A percentile compares a stretch with the other conserved stretches of the same genome.
These are phyloP conservation scores for sweet orange (Citrus sinensis) DNA, from an alignment of 345 rosid genomes.

Conservation along the genomic window DVS_A1.0 CM039166.1:16934001-16934500, in stretches of 20 bases:
- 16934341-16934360: too few species aligned
- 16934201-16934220: background rate
- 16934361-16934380: background rate
- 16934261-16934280: background rate
- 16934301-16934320: background rate
- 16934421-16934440: background rate
- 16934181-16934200: too few species aligned
- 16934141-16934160: conserved; percentile 37
- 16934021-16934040: conserved; percentile 56
- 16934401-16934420: background rate
- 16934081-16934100: conserved; percentile 73
- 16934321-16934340: background rate
- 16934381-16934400: background rate
- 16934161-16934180: conserved; percentile 2
- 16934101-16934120: conserved; percentile 70
- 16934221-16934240: background rate
- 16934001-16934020: conserved; percentile 61
- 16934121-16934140: conserved; percentile 69
- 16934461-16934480: background rate
- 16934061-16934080: conserved; percentile 65
- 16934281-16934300: background rate
- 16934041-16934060: conserved; percentile 72
- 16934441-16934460: background rate
- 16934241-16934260: background rate
- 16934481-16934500: too few species aligned